Evolutionary conservation across 768 basidiomycete species (phyloP).

Genomic region (Daedaleopsis nitida): DNA sequence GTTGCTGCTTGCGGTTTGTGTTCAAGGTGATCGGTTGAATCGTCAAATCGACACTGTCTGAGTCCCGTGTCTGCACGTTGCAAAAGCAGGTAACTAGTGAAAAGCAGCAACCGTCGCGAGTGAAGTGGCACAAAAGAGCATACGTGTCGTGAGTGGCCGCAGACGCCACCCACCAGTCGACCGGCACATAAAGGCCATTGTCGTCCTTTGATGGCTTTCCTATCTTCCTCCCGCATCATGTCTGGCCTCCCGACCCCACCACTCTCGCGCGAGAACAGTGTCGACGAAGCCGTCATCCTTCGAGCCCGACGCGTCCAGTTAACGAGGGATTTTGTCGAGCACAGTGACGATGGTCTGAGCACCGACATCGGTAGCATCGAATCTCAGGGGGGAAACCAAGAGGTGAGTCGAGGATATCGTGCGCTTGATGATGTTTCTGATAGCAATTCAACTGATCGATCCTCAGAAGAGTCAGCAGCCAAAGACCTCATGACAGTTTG

Average conservation of each 20-base stretch:
- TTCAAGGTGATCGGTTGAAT: no score
- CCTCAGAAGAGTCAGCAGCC: no score
- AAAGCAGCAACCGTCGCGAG: neutral
- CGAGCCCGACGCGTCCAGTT: neutral
- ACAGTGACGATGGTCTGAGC: neutral
- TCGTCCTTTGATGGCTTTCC: neutral
- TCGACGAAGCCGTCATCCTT: neutral
- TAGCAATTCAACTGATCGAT: no score
- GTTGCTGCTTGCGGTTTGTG: no score
- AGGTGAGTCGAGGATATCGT: neutral
- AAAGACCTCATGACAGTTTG: no score
- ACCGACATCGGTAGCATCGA: neutral
- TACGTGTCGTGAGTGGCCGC: neutral
- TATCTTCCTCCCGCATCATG: neutral
- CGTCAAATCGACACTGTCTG: no score
- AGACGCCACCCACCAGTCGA: neutral
- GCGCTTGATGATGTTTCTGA: no score
- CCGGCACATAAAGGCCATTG: neutral
- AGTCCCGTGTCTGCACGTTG: no score
- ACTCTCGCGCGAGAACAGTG: neutral
- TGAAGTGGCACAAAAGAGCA: neutral
- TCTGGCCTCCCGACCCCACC: neutral
- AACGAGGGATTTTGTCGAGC: neutral
- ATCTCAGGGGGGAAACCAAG: neutral
- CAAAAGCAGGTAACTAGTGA: no score